Evolutionary conservation across 2,329 filamentous ascomycete species (phyloP).

Genomic region (Penicillium sp.): DNA sequence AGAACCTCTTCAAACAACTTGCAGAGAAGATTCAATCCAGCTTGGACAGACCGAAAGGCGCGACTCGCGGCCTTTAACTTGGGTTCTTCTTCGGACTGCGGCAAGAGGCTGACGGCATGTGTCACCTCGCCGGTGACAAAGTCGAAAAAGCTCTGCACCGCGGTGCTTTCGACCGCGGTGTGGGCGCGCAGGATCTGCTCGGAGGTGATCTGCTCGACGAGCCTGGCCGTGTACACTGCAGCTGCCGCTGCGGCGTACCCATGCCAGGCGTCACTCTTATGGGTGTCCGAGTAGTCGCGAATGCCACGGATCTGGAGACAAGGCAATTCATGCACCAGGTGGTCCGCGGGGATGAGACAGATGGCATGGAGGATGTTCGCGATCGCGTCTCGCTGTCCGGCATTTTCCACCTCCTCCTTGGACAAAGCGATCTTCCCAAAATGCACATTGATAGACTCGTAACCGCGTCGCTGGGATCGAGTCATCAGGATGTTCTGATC

Average conservation of each 20-base stretch:
- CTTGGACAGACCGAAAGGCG: too few relatives aligned
- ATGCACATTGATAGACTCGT: conserved; percentile 3
- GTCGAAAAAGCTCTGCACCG: too few relatives aligned
- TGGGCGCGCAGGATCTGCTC: conserved; percentile 4
- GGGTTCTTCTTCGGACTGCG: too few relatives aligned
- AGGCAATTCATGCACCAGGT: background rate
- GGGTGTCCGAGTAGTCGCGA: conserved; percentile 1
- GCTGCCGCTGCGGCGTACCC: conserved; percentile 2
- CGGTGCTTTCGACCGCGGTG: too few relatives aligned
- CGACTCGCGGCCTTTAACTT: too few relatives aligned
- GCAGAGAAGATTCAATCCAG: too few relatives aligned
- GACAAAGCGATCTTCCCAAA: conserved; percentile 1
- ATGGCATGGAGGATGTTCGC: background rate
- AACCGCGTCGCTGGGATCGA: background rate
- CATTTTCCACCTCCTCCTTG: background rate
- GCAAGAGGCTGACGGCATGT: too few relatives aligned
- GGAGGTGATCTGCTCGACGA: background rate
- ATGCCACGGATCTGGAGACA: conserved; percentile 3
- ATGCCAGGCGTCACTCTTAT: background rate
- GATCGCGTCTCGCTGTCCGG: background rate
- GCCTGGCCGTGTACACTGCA: background rate
- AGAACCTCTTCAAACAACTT: too few relatives aligned
- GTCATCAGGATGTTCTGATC: background rate
- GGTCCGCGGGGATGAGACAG: too few relatives aligned
- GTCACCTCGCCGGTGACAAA: too few relatives aligned